These are phyloP conservation scores for Melampsora abietis-canadensis DNA, from an alignment of 1,284 basidiomycete species.

Conservation along the genomic window DNA sequence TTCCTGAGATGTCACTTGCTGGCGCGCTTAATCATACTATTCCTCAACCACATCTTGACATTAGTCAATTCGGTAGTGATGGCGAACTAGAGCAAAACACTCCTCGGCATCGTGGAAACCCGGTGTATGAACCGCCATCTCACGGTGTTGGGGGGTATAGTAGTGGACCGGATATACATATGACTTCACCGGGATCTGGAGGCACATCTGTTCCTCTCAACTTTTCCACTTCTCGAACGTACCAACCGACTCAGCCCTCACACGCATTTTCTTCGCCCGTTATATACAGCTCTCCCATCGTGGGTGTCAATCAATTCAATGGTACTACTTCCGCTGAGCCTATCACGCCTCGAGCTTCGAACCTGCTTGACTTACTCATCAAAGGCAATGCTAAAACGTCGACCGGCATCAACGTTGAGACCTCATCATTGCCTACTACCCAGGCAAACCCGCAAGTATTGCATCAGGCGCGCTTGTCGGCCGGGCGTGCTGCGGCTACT, in stretches of 20 bases:
- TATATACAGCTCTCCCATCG: too few species aligned
- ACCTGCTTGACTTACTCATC: slow-evolving; percentile 16
- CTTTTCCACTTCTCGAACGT: too few species aligned
- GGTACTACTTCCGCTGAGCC: background rate
- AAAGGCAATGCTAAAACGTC: slow-evolving; percentile 2
- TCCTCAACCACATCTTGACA: background rate
- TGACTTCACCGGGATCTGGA: background rate
- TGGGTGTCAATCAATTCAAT: background rate
- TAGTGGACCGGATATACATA: background rate
- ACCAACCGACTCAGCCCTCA: too few species aligned
- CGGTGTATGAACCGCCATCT: too few species aligned
- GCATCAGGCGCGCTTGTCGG: background rate
- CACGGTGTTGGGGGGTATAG: background rate
- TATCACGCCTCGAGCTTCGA: slow-evolving; percentile 8
- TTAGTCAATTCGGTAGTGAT: background rate
- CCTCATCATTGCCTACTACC: too few species aligned
- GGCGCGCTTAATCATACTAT: background rate
- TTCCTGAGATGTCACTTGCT: background rate
- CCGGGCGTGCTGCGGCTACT: background rate
- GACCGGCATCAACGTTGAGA: background rate
- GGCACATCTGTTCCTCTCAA: background rate
- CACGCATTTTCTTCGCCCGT: too few species aligned
- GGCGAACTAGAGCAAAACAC: slow-evolving; percentile 3
- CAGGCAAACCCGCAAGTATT: background rate
- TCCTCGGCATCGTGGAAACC: background rate